These are phyloP conservation scores for Tricladium varicosporioides DNA, from an alignment of 2,329 filamentous ascomycete species.

Conservation along the genomic window DNA sequence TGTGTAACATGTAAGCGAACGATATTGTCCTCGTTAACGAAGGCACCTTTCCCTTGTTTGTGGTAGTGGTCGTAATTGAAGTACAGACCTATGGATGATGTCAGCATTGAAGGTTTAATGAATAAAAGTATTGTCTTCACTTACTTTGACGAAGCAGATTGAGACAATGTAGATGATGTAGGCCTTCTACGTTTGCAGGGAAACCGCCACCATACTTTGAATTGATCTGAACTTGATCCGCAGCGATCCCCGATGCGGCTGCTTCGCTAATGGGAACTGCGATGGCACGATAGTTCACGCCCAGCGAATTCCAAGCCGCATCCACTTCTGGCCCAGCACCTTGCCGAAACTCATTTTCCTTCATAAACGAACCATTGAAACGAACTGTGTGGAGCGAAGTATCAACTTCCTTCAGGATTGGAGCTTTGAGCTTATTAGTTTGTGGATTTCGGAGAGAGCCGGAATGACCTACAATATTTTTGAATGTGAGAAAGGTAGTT, in stretches of 20 bases:
- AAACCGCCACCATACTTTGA: slow-evolving; percentile 51
- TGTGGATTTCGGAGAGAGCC: not conserved
- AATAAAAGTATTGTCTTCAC: no score
- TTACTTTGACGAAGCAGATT: slow-evolving; percentile 47
- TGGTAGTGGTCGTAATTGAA: slow-evolving; percentile 54
- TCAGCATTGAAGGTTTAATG: no score
- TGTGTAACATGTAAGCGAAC: slow-evolving; percentile 51
- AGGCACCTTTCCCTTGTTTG: slow-evolving; percentile 43
- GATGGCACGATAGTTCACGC: slow-evolving; percentile 44
- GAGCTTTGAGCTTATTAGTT: slow-evolving; percentile 24
- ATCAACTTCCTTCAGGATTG: slow-evolving; percentile 40
- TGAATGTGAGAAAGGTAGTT: slow-evolving; percentile 23
- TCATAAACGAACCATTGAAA: slow-evolving; percentile 53
- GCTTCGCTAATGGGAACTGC: slow-evolving; percentile 42
- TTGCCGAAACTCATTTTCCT: slow-evolving; percentile 50
- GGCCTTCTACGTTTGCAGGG: slow-evolving; percentile 45
- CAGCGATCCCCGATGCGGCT: slow-evolving; percentile 40
- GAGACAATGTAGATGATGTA: slow-evolving; percentile 52
- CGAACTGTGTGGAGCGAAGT: slow-evolving; percentile 40
- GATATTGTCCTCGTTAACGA: slow-evolving; percentile 47
- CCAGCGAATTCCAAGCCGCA: slow-evolving; percentile 49
- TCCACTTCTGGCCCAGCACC: slow-evolving; percentile 48
- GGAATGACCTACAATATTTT: slow-evolving; percentile 24
- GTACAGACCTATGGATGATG: slow-evolving; percentile 36
- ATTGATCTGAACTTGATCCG: slow-evolving; percentile 50